Conservation (phyloP, 2,329 filamentous ascomycete species). For the Incumbomyces delicatus region DNA sequence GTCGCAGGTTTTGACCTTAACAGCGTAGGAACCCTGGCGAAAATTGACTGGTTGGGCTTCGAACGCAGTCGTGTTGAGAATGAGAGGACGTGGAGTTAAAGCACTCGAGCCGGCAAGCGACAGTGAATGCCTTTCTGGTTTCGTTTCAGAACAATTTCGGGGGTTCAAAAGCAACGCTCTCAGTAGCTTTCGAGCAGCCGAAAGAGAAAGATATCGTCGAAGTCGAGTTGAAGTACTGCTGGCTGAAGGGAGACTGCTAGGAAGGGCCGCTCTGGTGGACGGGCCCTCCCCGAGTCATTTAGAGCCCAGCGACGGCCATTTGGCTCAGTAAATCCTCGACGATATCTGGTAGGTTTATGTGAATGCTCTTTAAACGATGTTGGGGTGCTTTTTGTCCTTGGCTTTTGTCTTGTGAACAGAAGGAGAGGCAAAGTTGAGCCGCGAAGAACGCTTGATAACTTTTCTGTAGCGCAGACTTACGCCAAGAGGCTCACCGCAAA, state of each 20-base stretch:
- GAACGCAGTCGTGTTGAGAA: not conserved
- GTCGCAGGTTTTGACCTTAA: too few species aligned
- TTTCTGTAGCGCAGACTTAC: conserved; percentile 5
- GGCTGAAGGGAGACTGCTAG: conserved; percentile 69
- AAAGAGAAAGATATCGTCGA: conserved; percentile 48
- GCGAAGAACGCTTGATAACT: conserved; percentile 2
- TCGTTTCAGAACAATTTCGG: conserved; percentile 52
- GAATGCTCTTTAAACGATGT: conserved; percentile 9
- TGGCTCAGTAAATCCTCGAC: conserved; percentile 56
- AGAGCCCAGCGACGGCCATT: conserved; percentile 79
- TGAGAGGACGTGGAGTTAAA: conserved; percentile 3
- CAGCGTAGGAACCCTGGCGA: too few species aligned
- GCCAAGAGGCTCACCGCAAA: conserved; percentile 8
- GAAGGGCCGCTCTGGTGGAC: conserved; percentile 35
- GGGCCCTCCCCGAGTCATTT: conserved; percentile 70
- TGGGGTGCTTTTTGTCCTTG: conserved; percentile 9
- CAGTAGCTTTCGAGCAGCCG: conserved; percentile 24
- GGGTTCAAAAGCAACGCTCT: conserved; percentile 30
- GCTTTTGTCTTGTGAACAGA: conserved; percentile 20
- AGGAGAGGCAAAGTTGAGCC: conserved; percentile 16
- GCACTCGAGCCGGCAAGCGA: conserved; percentile 19
- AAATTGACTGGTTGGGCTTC: conserved; percentile 15
- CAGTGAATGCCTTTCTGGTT: conserved; percentile 26
- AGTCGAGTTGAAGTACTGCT: conserved; percentile 54
- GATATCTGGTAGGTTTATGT: conserved; percentile 44